Evolutionary conservation across 2,329 filamentous ascomycete species (phyloP), one percentile per base, ranked within the genome.

Genomic region (Monosporascus sp.): DNA sequence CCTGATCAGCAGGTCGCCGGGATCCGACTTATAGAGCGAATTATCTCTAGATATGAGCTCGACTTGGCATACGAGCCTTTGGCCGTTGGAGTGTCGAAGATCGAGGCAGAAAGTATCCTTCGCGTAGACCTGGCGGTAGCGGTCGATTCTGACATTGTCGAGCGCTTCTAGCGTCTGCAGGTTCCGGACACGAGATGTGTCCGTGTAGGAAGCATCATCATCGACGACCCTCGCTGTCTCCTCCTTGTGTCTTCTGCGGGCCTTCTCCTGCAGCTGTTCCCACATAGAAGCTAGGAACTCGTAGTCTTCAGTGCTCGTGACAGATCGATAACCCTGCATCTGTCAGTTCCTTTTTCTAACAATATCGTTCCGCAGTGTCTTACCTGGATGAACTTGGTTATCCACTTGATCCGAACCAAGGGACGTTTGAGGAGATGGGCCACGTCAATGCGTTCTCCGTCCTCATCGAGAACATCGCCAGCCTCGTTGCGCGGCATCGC

Each of bases 391-490:
- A 90, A 87, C 69, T 92, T 96, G 44, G 86, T 78, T 56, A 99
- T 82, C 70, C 92, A 89, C 69, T 96, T 97, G 56, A 97, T 76
- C 47, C 94, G 84, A 22, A 96, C 85, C 43, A 99, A 73, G 1
- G 94, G 94, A 51, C 93, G 79, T 72, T 96, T 97, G 50, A 99
- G 77, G 46, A 99, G 78, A 70, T 94, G 95, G 7, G 92, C 92
- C 48, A 99, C 94, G 67, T 97, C 94, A 8, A 97, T 91, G 50
- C 91, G 85, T 68, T 97, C 91, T 14, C 93, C 94, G 58, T 93
- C 81, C 37, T 83, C 82, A 60, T 91, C 84, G 49, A 86, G 66
- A 15, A 89, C 77, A 60, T 87, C 85, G 22, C 88, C 86, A 51
- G 86, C 75, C 53, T 80, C 80, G 51, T 87, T 86, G 51, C 74